These are phyloP conservation scores for Rhizopogon salebrosus DNA, from an alignment of 768 basidiomycete species.

Conservation along the genomic window DNA sequence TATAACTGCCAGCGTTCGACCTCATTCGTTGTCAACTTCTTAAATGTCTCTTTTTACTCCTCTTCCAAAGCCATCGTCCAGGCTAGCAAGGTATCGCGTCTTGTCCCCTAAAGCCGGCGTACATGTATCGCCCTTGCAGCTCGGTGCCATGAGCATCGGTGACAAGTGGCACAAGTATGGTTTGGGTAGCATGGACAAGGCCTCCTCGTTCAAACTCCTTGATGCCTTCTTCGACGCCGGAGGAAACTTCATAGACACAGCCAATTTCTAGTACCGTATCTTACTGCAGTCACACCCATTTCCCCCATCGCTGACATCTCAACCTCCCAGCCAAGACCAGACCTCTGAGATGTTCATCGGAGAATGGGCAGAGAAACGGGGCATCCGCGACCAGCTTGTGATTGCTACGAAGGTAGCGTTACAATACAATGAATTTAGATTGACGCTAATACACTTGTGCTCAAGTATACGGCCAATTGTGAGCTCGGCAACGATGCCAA, in stretches of 20 bases:
- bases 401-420: slow-evolving; percentile 38
- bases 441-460: not conserved
- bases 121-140: slow-evolving; percentile 37
- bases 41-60: slow-evolving; percentile 9
- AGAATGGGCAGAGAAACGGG: slow-evolving; percentile 43
- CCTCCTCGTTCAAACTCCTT: slow-evolving; percentile 38
- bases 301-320: not conserved
- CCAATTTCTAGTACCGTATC: slow-evolving; percentile 40
- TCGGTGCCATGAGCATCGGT: slow-evolving; percentile 41
- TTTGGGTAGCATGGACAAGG: slow-evolving; percentile 37
- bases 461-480: slow-evolving; percentile 16
- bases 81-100: slow-evolving; percentile 28
- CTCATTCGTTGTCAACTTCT: no score
- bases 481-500: slow-evolving; percentile 11
- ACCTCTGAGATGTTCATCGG: slow-evolving; percentile 49
- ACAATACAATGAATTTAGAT: not conserved
- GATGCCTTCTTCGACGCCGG: slow-evolving; percentile 40
- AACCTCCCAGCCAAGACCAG: slow-evolving; percentile 41
- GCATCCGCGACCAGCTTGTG: slow-evolving; percentile 43
- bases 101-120: slow-evolving; percentile 34
- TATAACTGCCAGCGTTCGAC: no score
- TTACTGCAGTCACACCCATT: not conserved
- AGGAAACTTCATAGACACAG: slow-evolving; percentile 47
- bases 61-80: slow-evolving; percentile 21
- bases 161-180: slow-evolving; percentile 30